Evolutionary conservation across 306 rosid species (phyloP).

Genomic region (Spatholobus suberectus): DNA sequence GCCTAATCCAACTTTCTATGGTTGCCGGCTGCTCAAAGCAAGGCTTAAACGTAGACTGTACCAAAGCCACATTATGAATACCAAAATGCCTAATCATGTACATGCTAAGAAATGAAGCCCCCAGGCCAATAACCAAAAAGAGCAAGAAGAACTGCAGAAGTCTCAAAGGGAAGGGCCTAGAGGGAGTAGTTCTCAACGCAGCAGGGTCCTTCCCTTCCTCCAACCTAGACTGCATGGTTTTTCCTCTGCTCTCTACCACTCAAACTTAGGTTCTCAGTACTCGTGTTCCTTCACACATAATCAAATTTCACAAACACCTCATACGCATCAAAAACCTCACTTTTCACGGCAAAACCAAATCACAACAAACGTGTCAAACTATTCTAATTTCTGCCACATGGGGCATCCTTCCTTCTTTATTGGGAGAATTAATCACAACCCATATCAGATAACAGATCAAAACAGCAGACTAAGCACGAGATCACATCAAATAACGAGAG

Average conservation of each 20-base stretch:
- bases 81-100: slow-evolving; percentile 73
- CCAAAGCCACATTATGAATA: slow-evolving; percentile 54
- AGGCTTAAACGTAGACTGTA: slow-evolving; percentile 58
- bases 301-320: slow-evolving; percentile 32
- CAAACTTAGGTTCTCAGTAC: slow-evolving; percentile 44
- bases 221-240: slow-evolving; percentile 66
- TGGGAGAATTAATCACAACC: slow-evolving; percentile 34
- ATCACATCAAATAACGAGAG: slow-evolving; percentile 37
- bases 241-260: slow-evolving; percentile 33
- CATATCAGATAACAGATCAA: slow-evolving; percentile 41
- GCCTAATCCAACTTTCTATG: slow-evolving; percentile 69
- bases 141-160: slow-evolving; percentile 68
- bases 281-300: slow-evolving; percentile 40
- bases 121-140: slow-evolving; percentile 73
- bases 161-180: slow-evolving; percentile 77
- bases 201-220: slow-evolving; percentile 89
- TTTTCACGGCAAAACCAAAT: slow-evolving; percentile 39
- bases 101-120: slow-evolving; percentile 79
- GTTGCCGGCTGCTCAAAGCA: slow-evolving; percentile 62
- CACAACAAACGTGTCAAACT: slow-evolving; percentile 25
- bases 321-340: slow-evolving; percentile 29
- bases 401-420: slow-evolving; percentile 11
- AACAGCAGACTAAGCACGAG: slow-evolving; percentile 16
- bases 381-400: slow-evolving; percentile 28
- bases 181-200: slow-evolving; percentile 51